A percentile compares a stretch with the other conserved stretches of the same genome.
phyloP scores from a whole-genome alignment of 345 rosid genomes.

The Citrus medica region DNA sequence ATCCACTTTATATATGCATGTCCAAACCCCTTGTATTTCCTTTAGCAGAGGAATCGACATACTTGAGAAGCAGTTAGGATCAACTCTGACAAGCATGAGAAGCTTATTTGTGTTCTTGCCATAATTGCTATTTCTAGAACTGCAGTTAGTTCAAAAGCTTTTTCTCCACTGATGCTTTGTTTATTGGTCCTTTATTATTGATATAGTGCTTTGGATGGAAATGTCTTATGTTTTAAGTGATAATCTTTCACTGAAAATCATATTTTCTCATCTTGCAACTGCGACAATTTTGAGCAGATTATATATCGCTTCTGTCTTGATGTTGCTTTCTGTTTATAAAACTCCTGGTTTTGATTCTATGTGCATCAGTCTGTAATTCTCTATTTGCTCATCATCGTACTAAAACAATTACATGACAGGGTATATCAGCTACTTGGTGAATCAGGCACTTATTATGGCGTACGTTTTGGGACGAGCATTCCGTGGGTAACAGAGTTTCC shows the following conservation, averaged over 20 bases:
- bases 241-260: background rate
- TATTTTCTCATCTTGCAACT: background rate
- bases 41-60: background rate
- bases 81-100: background rate
- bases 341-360: background rate
- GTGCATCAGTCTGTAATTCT: background rate
- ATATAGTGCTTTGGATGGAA: background rate
- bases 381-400: background rate
- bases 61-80: background rate
- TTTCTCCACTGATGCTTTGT: background rate
- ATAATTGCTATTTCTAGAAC: background rate
- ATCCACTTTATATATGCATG: background rate
- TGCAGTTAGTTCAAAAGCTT: background rate
- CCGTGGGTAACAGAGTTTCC: constrained; percentile 92
- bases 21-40: background rate
- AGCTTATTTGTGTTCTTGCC: background rate
- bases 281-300: background rate
- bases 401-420: constrained; percentile 35
- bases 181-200: background rate
- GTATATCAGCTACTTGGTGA: constrained; percentile 91
- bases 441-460: constrained; percentile 86
- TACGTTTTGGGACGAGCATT: constrained; percentile 72
- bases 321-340: background rate
- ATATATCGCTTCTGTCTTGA: background rate
- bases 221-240: background rate